A percentile compares a stretch with the other conserved stretches of the same genome.
Conservation (phyloP, 805 yeast species). For the Ogataea paradorogensis region DNA sequence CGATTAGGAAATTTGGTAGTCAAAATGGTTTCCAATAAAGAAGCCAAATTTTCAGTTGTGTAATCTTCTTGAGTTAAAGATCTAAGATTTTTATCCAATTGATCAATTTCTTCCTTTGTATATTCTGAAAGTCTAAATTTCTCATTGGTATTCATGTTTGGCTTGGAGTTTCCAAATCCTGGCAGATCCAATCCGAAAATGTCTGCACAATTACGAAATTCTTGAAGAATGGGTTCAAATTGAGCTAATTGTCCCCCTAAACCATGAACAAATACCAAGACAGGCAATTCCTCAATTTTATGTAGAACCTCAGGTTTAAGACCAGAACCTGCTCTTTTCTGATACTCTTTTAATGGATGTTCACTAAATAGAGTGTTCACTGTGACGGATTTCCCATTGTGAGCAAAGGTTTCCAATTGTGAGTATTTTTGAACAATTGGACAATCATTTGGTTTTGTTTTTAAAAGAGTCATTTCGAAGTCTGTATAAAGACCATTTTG, state of each 20-base stretch:
- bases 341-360: conserved; percentile 45
- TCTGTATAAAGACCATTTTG: conserved; percentile 24
- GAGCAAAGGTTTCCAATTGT: conserved; percentile 37
- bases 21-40: conserved; percentile 38
- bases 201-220: conserved; percentile 59
- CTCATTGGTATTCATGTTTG: conserved; percentile 9
- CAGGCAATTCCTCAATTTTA: conserved; percentile 50
- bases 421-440: conserved; percentile 50
- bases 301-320: conserved; percentile 23
- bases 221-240: conserved; percentile 69
- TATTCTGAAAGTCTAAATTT: conserved; percentile 24
- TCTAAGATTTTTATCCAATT: conserved; percentile 29
- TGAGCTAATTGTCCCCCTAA: conserved; percentile 88
- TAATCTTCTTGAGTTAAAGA: conserved; percentile 42
- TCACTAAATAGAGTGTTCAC: conserved; percentile 45
- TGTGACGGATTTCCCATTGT: conserved; percentile 34
- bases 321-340: conserved; percentile 24
- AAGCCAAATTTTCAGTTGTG: conserved; percentile 40
- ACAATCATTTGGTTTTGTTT: conserved; percentile 52
- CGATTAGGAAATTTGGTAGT: conserved; percentile 40
- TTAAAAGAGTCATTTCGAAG: conserved; percentile 42
- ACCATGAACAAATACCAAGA: conserved; percentile 75
- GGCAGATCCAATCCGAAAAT: conserved; percentile 78
- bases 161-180: conserved; percentile 71
- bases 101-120: conserved; percentile 17